phyloP scores from a whole-genome alignment of 768 basidiomycete species.

The Mycena rebaudengoi region DNA sequence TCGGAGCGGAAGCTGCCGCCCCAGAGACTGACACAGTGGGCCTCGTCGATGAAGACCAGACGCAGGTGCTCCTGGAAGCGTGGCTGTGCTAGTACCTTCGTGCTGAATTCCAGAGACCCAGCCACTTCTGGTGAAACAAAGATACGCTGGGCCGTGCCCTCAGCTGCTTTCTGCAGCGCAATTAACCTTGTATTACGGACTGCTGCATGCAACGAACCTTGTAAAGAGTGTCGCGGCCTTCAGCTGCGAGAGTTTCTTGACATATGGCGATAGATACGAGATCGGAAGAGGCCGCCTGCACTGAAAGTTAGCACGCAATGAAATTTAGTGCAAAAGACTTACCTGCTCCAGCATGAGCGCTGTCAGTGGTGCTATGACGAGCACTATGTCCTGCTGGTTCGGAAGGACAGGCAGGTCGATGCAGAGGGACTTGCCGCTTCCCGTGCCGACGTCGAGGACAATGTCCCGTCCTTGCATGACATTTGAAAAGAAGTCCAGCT shows the following conservation, averaged over 20 bases:
- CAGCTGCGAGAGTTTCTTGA: background rate
- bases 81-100: background rate
- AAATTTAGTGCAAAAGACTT: background rate
- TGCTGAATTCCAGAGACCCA: background rate
- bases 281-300: background rate
- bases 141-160: background rate
- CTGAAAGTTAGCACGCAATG: background rate
- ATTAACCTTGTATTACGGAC: no score
- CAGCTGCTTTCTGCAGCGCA: background rate
- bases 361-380: background rate
- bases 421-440: background rate
- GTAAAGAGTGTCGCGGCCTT: background rate
- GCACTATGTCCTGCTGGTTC: background rate
- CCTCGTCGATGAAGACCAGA: background rate
- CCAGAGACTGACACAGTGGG: background rate
- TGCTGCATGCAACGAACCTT: no score
- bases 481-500: background rate
- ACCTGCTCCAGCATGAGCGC: background rate
- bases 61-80: background rate
- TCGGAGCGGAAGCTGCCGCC: background rate
- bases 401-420: background rate
- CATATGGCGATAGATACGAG: background rate
- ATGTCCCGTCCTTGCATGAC: background rate
- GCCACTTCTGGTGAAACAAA: background rate
- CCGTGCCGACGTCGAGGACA: background rate